phyloP scores from a whole-genome alignment of 2,329 filamentous ascomycete species.

The Paecilomyces sp. region DNA sequence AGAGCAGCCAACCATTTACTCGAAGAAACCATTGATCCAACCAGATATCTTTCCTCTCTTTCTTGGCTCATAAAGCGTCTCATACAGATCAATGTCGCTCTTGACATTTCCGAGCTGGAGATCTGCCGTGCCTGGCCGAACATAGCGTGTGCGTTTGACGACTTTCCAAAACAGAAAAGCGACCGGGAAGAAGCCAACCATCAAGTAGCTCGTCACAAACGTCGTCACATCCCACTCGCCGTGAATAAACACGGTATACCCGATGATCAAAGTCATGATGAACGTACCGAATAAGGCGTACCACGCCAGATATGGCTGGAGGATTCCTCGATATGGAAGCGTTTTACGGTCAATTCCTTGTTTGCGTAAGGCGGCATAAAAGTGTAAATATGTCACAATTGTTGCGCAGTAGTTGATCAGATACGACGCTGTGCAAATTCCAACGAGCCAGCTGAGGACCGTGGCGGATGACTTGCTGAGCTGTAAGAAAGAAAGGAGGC shows the following conservation, averaged over 20 bases:
- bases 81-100: no score
- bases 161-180: no score
- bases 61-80: no score
- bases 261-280: slow-evolving; percentile 60
- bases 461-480: not conserved
- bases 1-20: no score
- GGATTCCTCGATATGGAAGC: slow-evolving; percentile 40
- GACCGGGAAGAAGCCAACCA: no score
- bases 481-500: not conserved
- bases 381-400: slow-evolving; percentile 35
- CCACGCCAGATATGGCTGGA: slow-evolving; percentile 59
- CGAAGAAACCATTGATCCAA: no score
- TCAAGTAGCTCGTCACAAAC: not conserved
- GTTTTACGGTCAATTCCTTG: slow-evolving; percentile 25
- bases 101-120: no score
- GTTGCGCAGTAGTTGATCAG: not conserved
- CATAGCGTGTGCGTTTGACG: no score
- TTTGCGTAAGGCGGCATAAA: slow-evolving; percentile 35
- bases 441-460: not conserved
- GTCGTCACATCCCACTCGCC: slow-evolving; percentile 17
- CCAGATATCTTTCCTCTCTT: no score
- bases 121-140: no score
- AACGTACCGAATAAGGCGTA: slow-evolving; percentile 50
- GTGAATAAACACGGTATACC: slow-evolving; percentile 48
- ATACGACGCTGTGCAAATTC: not conserved